These are phyloP conservation scores for Alternaria ethzedia DNA, from an alignment of 2,329 filamentous ascomycete species.

Conservation along the genomic window DNA sequence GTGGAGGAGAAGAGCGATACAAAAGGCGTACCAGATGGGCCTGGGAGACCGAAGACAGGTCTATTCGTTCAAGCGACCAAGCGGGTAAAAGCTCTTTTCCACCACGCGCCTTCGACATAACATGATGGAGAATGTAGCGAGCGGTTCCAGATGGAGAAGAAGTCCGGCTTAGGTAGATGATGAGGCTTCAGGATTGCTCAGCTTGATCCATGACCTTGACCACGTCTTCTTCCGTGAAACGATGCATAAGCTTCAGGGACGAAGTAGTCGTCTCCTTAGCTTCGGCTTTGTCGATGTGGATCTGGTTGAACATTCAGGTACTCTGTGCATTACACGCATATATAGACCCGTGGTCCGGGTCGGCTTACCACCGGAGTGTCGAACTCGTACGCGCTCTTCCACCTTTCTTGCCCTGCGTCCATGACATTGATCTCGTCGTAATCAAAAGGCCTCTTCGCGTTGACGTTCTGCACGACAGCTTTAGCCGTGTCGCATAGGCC, in stretches of 20 bases:
- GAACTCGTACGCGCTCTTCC: conserved; percentile 79
- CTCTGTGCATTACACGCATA: conserved; percentile 10
- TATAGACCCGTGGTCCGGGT: not conserved
- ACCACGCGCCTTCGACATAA: too few species aligned
- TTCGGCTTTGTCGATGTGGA: conserved; percentile 66
- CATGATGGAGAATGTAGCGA: too few species aligned
- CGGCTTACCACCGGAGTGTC: conserved; percentile 76
- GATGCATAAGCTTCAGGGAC: conserved; percentile 78
- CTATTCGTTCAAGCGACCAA: too few species aligned
- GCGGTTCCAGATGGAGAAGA: too few species aligned
- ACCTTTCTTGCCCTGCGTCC: conserved; percentile 65
- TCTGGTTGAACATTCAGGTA: conserved; percentile 47
- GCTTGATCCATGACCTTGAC: conserved; percentile 69
- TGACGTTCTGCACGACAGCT: conserved; percentile 70
- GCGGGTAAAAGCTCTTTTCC: too few species aligned
- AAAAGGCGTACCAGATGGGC: too few species aligned
- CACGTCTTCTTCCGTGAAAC: conserved; percentile 72
- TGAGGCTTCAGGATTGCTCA: conserved; percentile 28
- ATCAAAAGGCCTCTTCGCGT: conserved; percentile 69
- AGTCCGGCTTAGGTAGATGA: too few species aligned
- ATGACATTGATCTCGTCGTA: conserved; percentile 75
- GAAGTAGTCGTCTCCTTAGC: conserved; percentile 59
- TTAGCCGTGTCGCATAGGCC: conserved; percentile 74
- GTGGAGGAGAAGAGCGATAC: too few species aligned
- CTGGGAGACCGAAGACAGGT: too few species aligned